Evolutionary conservation across 2,329 filamentous ascomycete species (phyloP).

Genomic region (Fusarium abutilonis): DNA sequence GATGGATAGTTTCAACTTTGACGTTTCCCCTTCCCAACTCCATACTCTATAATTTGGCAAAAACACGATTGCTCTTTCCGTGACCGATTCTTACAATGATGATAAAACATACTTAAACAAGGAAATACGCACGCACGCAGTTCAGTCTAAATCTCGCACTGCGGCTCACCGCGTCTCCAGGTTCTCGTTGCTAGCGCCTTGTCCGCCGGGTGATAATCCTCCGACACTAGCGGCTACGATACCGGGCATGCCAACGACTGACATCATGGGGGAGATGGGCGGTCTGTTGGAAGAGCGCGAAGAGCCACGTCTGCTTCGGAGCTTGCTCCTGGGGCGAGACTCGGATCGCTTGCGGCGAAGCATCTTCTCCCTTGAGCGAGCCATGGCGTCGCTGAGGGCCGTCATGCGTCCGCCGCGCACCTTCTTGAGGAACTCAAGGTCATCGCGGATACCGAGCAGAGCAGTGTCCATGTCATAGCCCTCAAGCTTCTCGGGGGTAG

Average conservation of each 20-base stretch:
- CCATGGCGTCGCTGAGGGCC: slow-evolving; percentile 35
- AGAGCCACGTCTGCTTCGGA: slow-evolving; percentile 31
- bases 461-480: slow-evolving; percentile 35
- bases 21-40: slow-evolving; percentile 17
- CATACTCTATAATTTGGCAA: slow-evolving; percentile 12
- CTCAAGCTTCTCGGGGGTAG: slow-evolving; percentile 27
- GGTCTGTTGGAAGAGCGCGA: slow-evolving; percentile 36
- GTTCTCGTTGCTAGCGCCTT: slow-evolving; percentile 18
- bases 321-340: slow-evolving; percentile 31
- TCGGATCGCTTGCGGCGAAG: slow-evolving; percentile 36
- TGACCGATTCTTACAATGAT: slow-evolving; percentile 20
- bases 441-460: slow-evolving; percentile 31
- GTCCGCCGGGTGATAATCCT: slow-evolving; percentile 23
- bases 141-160: not conserved
- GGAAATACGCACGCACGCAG: not conserved
- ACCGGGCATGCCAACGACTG: slow-evolving; percentile 36
- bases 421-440: slow-evolving; percentile 33
- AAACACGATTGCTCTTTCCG: slow-evolving; percentile 29
- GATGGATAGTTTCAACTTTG: not conserved
- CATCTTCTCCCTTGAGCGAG: slow-evolving; percentile 30
- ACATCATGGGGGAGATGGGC: slow-evolving; percentile 38
- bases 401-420: slow-evolving; percentile 35
- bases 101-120: not conserved
- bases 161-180: slow-evolving; percentile 13
- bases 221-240: slow-evolving; percentile 36